Conservation (phyloP, 2,329 filamentous ascomycete genomes). For the Eutypa lata region DNA sequence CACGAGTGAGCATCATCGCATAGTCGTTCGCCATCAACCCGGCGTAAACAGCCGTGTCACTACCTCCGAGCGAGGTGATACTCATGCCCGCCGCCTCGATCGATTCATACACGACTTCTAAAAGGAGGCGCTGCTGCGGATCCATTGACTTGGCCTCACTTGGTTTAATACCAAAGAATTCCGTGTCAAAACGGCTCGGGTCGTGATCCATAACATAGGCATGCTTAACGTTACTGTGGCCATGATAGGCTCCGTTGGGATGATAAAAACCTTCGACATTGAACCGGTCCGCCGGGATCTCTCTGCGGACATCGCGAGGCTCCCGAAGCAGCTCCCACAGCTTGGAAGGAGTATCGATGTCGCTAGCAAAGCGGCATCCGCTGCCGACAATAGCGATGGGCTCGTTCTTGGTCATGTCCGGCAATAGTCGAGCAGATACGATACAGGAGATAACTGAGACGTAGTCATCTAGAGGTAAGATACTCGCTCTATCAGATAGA, state of each 20-base stretch:
- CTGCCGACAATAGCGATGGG: constrained; percentile 11
- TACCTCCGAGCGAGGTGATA: background rate
- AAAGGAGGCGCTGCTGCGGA: too few species aligned
- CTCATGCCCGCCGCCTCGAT: background rate
- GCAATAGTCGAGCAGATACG: too few species aligned
- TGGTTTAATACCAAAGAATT: background rate
- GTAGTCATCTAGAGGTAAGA: too few species aligned
- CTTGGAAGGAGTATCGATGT: constrained; percentile 3
- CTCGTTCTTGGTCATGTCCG: too few species aligned
- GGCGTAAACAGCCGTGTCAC: background rate
- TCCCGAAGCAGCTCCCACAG: constrained; percentile 10
- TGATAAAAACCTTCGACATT: background rate
- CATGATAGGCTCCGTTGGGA: background rate
- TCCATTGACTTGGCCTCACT: background rate
- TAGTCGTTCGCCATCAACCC: background rate
- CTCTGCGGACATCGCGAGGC: constrained; percentile 4
- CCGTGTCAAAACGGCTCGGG: background rate
- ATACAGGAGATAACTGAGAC: too few species aligned
- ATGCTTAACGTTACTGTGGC: background rate
- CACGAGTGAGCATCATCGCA: background rate
- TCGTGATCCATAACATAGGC: background rate
- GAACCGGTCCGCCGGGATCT: background rate
- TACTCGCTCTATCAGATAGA: too few species aligned
- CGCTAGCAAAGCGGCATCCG: constrained; percentile 13
- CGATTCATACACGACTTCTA: background rate